Evolutionary conservation across 2,329 filamentous ascomycete species (phyloP).

Genomic region (Pseudofabraea citricarpa): DNA sequence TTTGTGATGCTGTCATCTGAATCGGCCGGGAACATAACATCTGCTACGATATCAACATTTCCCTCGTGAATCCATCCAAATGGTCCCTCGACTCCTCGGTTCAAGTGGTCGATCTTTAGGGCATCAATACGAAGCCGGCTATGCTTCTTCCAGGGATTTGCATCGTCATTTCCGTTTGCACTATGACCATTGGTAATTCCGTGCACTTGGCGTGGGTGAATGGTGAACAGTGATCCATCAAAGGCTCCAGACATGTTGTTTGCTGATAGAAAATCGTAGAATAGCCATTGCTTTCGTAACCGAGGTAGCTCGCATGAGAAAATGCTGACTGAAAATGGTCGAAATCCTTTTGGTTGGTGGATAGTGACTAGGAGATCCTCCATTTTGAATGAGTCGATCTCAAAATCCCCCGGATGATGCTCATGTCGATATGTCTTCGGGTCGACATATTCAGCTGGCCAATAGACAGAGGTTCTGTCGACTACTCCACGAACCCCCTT

Average conservation of each 20-base stretch:
- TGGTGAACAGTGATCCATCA: slow-evolving; percentile 93
- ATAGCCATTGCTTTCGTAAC: slow-evolving; percentile 91
- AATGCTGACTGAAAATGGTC: slow-evolving; percentile 93
- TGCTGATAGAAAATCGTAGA: slow-evolving; percentile 94
- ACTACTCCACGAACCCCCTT: slow-evolving; percentile 90
- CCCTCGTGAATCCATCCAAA: slow-evolving; percentile 98
- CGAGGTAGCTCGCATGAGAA: slow-evolving; percentile 93
- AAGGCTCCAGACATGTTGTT: slow-evolving; percentile 95
- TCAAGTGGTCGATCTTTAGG: slow-evolving; percentile 91
- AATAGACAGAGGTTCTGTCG: slow-evolving; percentile 79
- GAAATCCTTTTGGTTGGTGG: slow-evolving; percentile 83
- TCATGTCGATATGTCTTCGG: slow-evolving; percentile 84
- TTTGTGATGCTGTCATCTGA: slow-evolving; percentile 85
- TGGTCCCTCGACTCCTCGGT: slow-evolving; percentile 85
- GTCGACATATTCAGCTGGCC: slow-evolving; percentile 65
- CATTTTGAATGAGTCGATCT: slow-evolving; percentile 94
- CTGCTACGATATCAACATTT: slow-evolving; percentile 92
- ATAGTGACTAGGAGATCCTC: slow-evolving; percentile 89
- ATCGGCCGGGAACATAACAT: slow-evolving; percentile 90
- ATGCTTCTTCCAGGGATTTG: slow-evolving; percentile 89
- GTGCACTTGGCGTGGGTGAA: slow-evolving; percentile 89
- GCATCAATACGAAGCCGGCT: slow-evolving; percentile 89
- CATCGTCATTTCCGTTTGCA: slow-evolving; percentile 54
- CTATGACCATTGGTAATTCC: slow-evolving; percentile 63
- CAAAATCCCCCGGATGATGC: slow-evolving; percentile 89